These are phyloP conservation scores for Aspergillus persii DNA, from an alignment of 2,329 filamentous ascomycete species.

Conservation along the genomic window DNA sequence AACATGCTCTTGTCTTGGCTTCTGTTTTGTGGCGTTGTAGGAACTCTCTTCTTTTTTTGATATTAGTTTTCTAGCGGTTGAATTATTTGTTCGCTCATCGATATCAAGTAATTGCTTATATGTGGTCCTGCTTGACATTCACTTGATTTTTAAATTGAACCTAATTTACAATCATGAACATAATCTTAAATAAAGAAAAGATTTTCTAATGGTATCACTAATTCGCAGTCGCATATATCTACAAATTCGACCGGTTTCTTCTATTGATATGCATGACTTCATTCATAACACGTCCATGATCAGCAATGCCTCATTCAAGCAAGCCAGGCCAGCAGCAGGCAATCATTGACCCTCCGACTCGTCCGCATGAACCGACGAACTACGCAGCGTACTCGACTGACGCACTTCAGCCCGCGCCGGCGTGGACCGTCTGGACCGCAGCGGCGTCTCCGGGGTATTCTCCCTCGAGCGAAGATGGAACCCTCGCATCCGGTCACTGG, in stretches of 20 bases:
- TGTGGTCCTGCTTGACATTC: not conserved
- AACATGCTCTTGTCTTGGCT: not conserved
- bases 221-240: not conserved
- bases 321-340: not conserved
- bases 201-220: not conserved
- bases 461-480: slow-evolving; percentile 33
- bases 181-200: not conserved
- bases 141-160: not conserved
- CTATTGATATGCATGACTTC: not conserved
- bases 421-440: slow-evolving; percentile 20
- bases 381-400: slow-evolving; percentile 21
- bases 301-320: not conserved
- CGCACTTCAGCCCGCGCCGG: slow-evolving; percentile 19
- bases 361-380: slow-evolving; percentile 24
- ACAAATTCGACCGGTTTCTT: not conserved
- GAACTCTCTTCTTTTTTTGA: slow-evolving; percentile 8
- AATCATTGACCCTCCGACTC: slow-evolving; percentile 18
- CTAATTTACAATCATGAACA: not conserved
- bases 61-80: slow-evolving; percentile 6
- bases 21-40: slow-evolving; percentile 1
- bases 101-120: not conserved
- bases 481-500: slow-evolving; percentile 23
- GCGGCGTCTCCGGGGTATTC: slow-evolving; percentile 32
- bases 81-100: not conserved
- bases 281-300: not conserved